Base-by-base conservation (phyloP, 345 rosid genomes). In the Rhodamnia rubescens region DNA sequence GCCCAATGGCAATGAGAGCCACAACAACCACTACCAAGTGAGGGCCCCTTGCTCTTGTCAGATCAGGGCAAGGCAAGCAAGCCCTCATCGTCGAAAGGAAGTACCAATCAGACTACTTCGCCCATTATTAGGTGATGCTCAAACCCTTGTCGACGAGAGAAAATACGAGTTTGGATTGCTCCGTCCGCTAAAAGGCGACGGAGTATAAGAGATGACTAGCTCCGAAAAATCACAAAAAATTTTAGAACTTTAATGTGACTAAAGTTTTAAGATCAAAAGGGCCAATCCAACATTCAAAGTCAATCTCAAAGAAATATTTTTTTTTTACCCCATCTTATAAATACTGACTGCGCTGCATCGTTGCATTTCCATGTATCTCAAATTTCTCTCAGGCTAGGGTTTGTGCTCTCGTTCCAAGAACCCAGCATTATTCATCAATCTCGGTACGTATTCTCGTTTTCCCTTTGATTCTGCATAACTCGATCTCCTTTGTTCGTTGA, bases 1-100 rank as follows among this genome's bases (percentile, higher is more conserved):
- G 12, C 74, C 18, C 0, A 0, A 14, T 14, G 21, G 40, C 21
- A 15, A 32, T 1, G 2, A 32, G 44, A 32, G 44, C 24, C 44
- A 18, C 44, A 4, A 0, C 0, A 4, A 3, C 47, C 24, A 18
- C 78, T 1, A 0, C 20, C 24, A 1, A 3, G 7, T 64, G 22
- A 61, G 22, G 21, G 29, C 1, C 6, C 42, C 6, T 8, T 18
- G 24, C 24, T 24, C 6, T 0, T 6, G 24, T 16, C 44, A 5
- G 3, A 32, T 32, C 0, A 1, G 24, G 78, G 6, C 20, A 18
- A 20, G 78, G 24, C 22, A 32, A 64, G 11, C 3, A 32, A 64
- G 24, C 6, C 44, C 44, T 0, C 6, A 44, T 22, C 21, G 2
- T 32, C 2, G 2, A 61, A 64, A 32, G 1, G 0, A 15, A 64